Base-by-base conservation (phyloP, 352 stramenopile species). In the Halophytophthora batemanensis region DNA sequence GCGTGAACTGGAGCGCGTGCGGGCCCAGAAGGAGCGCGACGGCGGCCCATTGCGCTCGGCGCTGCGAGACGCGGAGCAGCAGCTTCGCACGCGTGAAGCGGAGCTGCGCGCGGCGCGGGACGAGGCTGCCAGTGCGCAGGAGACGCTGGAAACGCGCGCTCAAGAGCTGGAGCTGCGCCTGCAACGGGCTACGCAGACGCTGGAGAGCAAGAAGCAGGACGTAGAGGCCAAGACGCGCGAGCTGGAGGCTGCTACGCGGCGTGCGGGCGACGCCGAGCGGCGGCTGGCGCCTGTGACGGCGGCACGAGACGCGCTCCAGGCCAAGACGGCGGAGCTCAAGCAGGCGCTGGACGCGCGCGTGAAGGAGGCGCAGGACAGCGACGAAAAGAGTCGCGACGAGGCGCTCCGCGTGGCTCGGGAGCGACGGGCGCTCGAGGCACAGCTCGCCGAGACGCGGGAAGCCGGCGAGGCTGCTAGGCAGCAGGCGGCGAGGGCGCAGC, bases 121-220 rank as follows among this genome's bases (percentile, higher is more conserved):
- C 21, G 54, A 60, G 57, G 54, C 59, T 50, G n/a, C 36, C 36
- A 28, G 47, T 1, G 53, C 45, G 2, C 53, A 64, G 41, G 59
- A 68, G 37, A 34, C 63, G 18, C 48, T 68, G 2, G 54, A 68
- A 29, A 54, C 63, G 37, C 59, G 49, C 2, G 21, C 63, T 12
- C 55, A 39, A 21, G 59, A 68, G 17, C 14, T 68, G 2, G 59
- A 68, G 15, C 31, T 68, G 19, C 38, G 38, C 13, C 22, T 68
- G 6, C 59, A 68, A 42, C 59, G 59, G 31, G 46, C 44, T 18
- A 33, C 44, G 53, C 70, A 28, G 39, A 53, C 18, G 37, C 62
- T 88, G 0, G 80, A 90, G 33, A 61, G 61, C 13, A 88, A 86
- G 44, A 83, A 84, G 44, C 65, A 82, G 14, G 80, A 90, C 23